These are phyloP conservation scores for Lactarius akahatsu DNA, from an alignment of 768 basidiomycete species.

Conservation along the genomic window DNA sequence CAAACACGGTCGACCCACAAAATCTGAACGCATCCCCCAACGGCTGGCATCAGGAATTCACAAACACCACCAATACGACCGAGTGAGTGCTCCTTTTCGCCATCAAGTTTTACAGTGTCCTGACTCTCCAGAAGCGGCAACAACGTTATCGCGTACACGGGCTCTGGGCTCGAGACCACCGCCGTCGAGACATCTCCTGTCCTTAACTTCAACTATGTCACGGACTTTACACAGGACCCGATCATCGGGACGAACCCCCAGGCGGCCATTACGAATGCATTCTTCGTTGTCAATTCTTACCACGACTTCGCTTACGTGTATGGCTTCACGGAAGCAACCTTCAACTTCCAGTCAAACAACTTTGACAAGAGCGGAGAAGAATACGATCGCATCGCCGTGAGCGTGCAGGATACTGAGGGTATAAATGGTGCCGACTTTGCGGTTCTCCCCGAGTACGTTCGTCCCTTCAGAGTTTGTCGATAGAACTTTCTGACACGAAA, in stretches of 20 bases:
- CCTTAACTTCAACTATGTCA: slow-evolving; percentile 43
- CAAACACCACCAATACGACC: slow-evolving; percentile 37
- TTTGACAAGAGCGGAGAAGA: slow-evolving; percentile 36
- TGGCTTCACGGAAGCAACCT: slow-evolving; percentile 58
- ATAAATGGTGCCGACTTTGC: slow-evolving; percentile 47
- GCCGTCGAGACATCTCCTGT: slow-evolving; percentile 41
- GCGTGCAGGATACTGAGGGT: slow-evolving; percentile 50
- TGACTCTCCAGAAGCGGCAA: slow-evolving; percentile 35
- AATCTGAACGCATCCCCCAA: slow-evolving; percentile 54
- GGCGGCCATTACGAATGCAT: slow-evolving; percentile 55
- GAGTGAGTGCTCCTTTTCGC: slow-evolving; percentile 17
- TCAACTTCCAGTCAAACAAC: slow-evolving; percentile 63
- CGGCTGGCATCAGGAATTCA: slow-evolving; percentile 52
- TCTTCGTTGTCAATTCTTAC: slow-evolving; percentile 53
- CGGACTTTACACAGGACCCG: slow-evolving; percentile 39
- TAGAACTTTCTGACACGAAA: background rate
- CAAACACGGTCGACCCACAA: slow-evolving; percentile 51
- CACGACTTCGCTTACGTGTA: slow-evolving; percentile 41
- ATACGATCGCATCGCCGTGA: slow-evolving; percentile 50
- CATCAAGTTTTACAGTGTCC: too few relatives aligned
- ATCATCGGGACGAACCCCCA: slow-evolving; percentile 47
- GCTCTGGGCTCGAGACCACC: slow-evolving; percentile 25
- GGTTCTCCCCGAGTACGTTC: slow-evolving; percentile 45
- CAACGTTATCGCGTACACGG: slow-evolving; percentile 40
- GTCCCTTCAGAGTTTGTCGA: background rate